Evolutionary conservation across 2,329 filamentous ascomycete genomes (phyloP).

Genomic region (Talaromyces sp.): DNA sequence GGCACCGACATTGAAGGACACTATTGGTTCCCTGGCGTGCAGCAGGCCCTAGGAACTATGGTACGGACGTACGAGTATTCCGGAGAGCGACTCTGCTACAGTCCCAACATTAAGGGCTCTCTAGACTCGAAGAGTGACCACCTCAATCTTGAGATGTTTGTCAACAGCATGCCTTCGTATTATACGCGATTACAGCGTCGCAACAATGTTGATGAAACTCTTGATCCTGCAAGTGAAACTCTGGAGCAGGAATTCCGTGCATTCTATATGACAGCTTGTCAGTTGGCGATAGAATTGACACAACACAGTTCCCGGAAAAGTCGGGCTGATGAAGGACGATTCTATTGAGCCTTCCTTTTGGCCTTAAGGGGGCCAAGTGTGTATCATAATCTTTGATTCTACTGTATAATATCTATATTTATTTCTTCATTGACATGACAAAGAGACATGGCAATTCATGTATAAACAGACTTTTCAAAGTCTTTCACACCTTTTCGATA

Average conservation of each 20-base stretch:
- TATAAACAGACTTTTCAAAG: constrained; percentile 24
- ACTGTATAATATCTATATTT: constrained; percentile 15
- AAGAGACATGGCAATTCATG: constrained; percentile 7
- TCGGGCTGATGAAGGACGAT: neutral
- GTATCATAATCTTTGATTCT: constrained; percentile 10
- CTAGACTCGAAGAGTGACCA: constrained; percentile 28
- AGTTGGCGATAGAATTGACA: constrained; percentile 35
- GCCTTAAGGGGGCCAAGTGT: neutral
- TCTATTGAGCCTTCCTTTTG: neutral
- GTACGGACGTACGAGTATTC: constrained; percentile 30
- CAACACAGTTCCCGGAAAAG: constrained; percentile 13
- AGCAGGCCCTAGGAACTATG: constrained; percentile 24
- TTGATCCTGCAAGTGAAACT: constrained; percentile 11
- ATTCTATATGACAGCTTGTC: constrained; percentile 35
- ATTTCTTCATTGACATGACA: neutral
- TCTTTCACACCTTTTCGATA: constrained; percentile 31
- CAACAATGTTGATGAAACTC: constrained; percentile 16
- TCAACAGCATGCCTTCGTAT: constrained; percentile 14
- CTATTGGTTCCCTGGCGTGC: constrained; percentile 33
- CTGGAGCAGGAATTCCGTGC: constrained; percentile 26
- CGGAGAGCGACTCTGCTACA: constrained; percentile 29
- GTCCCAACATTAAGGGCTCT: constrained; percentile 30
- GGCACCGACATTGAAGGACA: constrained; percentile 20
- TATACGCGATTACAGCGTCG: neutral
- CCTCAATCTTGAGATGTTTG: constrained; percentile 27